These are phyloP conservation scores for Pestalotiopsis sp. DNA, from an alignment of 2,329 filamentous ascomycete genomes.

Conservation along the genomic window DNA sequence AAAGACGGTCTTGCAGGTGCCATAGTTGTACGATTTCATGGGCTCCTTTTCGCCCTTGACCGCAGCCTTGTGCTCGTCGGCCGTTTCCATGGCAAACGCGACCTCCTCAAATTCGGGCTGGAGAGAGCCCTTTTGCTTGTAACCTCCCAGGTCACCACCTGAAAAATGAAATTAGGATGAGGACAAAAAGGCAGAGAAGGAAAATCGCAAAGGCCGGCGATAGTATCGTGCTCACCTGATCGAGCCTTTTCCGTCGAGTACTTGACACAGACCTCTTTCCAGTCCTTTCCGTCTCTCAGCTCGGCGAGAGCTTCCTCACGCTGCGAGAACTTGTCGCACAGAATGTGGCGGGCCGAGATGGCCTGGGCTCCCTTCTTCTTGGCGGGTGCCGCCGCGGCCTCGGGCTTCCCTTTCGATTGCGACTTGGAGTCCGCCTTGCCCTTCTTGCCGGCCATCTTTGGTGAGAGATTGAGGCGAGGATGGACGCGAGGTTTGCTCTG, in stretches of 20 bases:
- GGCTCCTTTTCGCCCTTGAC: neutral
- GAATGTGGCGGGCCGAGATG: conserved; percentile 75
- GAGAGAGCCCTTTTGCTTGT: neutral
- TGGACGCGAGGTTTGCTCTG: neutral
- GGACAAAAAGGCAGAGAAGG: neutral
- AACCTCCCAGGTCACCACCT: neutral
- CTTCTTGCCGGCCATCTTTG: conserved; percentile 22
- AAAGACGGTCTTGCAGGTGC: conserved; percentile 4
- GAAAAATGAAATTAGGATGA: neutral
- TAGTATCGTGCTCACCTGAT: conserved; percentile 5
- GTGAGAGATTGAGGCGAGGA: neutral
- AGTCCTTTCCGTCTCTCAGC: conserved; percentile 1
- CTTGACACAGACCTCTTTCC: neutral
- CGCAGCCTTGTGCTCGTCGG: neutral
- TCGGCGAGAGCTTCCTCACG: conserved; percentile 14
- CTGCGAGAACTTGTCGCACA: conserved; percentile 30
- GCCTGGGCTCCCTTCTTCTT: conserved; percentile 58
- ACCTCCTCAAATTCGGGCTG: conserved; percentile 6
- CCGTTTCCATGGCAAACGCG: conserved; percentile 1
- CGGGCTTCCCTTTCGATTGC: conserved; percentile 18
- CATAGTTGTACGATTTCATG: conserved; percentile 2
- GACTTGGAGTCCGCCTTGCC: conserved; percentile 20
- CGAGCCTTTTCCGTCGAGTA: conserved; percentile 12
- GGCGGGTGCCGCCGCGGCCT: conserved; percentile 24
- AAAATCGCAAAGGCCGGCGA: neutral